These are phyloP conservation scores for Coniferiporia sulphurascens DNA, from an alignment of 1,284 basidiomycete species.

Conservation along the genomic window DNA sequence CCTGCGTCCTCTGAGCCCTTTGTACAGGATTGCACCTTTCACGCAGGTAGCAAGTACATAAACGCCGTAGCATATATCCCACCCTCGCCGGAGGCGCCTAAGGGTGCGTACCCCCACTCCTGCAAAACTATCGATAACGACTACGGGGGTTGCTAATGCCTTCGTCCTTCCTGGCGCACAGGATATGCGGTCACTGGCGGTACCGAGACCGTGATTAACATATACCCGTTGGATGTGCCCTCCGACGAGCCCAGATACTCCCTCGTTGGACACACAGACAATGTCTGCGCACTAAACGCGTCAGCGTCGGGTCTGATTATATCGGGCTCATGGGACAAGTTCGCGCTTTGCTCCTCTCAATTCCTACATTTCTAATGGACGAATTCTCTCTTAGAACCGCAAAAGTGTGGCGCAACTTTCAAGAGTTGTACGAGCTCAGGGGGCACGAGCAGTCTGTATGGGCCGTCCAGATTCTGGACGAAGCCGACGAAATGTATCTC, in stretches of 20 bases:
- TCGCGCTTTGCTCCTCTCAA: conserved; percentile 27
- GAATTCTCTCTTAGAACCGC: conserved; percentile 61
- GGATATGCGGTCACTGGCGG: conserved; percentile 83
- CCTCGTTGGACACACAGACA: conserved; percentile 86
- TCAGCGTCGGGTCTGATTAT: conserved; percentile 69
- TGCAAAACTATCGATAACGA: conserved; percentile 4
- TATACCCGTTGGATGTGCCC: conserved; percentile 58
- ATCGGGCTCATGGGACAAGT: conserved; percentile 98
- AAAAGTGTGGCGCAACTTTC: conserved; percentile 87
- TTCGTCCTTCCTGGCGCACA: conserved; percentile 30
- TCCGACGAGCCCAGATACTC: conserved; percentile 68
- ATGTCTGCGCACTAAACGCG: conserved; percentile 84
- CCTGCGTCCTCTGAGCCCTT: conserved; percentile 46
- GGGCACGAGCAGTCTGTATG: conserved; percentile 93
- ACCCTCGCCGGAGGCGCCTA: conserved; percentile 61
- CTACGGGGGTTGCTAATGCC: no score
- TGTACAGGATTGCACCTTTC: conserved; percentile 48
- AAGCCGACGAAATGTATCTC: conserved; percentile 58
- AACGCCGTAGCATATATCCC: conserved; percentile 77
- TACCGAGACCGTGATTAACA: conserved; percentile 79
- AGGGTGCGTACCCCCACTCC: conserved; percentile 43
- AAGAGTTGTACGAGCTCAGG: conserved; percentile 70
- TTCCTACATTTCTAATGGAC: conserved; percentile 2
- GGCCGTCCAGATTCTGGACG: conserved; percentile 84
- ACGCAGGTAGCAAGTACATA: conserved; percentile 72